These are phyloP conservation scores for Flaveria sonorensis DNA, from an alignment of 129 eudicot genomes.

Conservation along the genomic window DNA sequence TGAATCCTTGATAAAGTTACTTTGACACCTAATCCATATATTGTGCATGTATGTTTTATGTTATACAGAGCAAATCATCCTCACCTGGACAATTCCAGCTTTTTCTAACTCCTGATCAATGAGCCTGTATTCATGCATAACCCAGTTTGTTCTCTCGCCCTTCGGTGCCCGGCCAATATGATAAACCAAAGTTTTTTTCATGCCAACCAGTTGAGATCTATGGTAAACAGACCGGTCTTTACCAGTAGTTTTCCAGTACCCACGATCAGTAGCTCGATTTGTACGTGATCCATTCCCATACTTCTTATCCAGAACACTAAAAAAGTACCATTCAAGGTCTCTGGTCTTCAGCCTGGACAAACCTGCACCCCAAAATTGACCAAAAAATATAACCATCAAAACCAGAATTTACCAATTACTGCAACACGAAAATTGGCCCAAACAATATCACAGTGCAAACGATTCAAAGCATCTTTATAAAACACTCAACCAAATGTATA, in stretches of 20 bases:
- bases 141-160: conserved; percentile 89
- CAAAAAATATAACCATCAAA: conserved; percentile 22
- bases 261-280: conserved; percentile 82
- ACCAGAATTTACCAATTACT: background rate
- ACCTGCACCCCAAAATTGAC: conserved; percentile 45
- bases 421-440: background rate
- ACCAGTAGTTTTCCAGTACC: conserved; percentile 97
- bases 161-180: conserved; percentile 86
- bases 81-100: conserved; percentile 70
- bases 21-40: background rate
- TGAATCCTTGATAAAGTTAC: background rate
- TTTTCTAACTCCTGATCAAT: conserved; percentile 68
- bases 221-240: conserved; percentile 86
- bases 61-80: conserved; percentile 21
- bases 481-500: conserved; percentile 19
- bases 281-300: conserved; percentile 83
- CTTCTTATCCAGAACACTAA: conserved; percentile 80
- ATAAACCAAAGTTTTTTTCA: conserved; percentile 92
- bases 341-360: conserved; percentile 69
- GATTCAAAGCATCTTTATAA: conserved; percentile 12
- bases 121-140: conserved; percentile 93
- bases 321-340: conserved; percentile 93
- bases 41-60: background rate
- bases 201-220: conserved; percentile 64
- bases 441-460: conserved; percentile 10